Evolutionary conservation across 345 rosid species (phyloP).

Genomic region (Salix brachista): DNA sequence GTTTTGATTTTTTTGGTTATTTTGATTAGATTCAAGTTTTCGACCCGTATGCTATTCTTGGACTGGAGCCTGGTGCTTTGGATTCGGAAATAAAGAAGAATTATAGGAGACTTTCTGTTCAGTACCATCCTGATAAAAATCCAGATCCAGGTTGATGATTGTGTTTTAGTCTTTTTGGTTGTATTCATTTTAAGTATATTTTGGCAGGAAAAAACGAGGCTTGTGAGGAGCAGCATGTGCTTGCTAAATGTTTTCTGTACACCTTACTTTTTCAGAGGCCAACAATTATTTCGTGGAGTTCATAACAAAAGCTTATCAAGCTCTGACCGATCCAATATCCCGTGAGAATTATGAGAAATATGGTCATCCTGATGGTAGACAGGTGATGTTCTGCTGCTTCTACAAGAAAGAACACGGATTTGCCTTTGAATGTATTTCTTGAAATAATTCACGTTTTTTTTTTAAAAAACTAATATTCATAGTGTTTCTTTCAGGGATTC

Average conservation of each 20-base stretch:
- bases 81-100: constrained; percentile 89
- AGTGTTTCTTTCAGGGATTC: constrained; percentile 63
- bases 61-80: constrained; percentile 70
- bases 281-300: constrained; percentile 77
- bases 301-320: constrained; percentile 95
- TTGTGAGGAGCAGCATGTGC: constrained; percentile 7
- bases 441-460: neutral
- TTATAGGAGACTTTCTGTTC: constrained; percentile 82
- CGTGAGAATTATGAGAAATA: constrained; percentile 97
- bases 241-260: constrained; percentile 9
- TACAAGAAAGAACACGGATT: neutral
- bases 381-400: constrained; percentile 41
- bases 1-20: neutral
- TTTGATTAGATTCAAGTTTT: constrained; percentile 67
- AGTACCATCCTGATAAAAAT: constrained; percentile 98
- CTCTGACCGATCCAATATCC: constrained; percentile 84
- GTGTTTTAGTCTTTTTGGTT: constrained; percentile 22
- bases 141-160: constrained; percentile 87
- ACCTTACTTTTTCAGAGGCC: constrained; percentile 56
- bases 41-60: constrained; percentile 87
- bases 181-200: neutral
- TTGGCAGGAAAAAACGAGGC: neutral
- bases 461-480: constrained; percentile 16
- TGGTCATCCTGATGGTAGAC: constrained; percentile 99
- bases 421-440: neutral